Conservation (phyloP, 2,329 filamentous ascomycete genomes). For the Phaeosphaeria sp. region DNA sequence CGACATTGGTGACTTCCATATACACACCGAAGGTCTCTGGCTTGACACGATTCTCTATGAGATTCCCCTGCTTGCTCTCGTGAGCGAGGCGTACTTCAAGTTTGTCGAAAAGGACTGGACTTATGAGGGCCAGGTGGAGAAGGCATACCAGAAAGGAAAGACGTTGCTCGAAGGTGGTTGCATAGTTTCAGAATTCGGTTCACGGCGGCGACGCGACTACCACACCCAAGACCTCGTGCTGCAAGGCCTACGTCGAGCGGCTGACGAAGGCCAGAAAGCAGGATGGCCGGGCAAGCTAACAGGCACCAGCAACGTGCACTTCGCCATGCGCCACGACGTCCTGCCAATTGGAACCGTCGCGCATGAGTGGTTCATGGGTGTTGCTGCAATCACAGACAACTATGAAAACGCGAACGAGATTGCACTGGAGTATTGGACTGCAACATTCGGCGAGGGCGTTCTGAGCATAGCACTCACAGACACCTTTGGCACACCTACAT, state of each 20-base stretch:
- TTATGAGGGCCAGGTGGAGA: slow-evolving; percentile 84
- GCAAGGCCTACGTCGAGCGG: slow-evolving; percentile 80
- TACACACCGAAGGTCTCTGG: slow-evolving; percentile 84
- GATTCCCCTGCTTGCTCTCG: slow-evolving; percentile 88
- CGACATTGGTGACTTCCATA: slow-evolving; percentile 73
- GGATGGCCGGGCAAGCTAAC: slow-evolving; percentile 76
- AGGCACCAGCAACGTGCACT: slow-evolving; percentile 95
- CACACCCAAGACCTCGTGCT: slow-evolving; percentile 94
- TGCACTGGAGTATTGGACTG: slow-evolving; percentile 86
- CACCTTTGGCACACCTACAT: slow-evolving; percentile 91
- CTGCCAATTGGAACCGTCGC: slow-evolving; percentile 87
- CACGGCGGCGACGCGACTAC: slow-evolving; percentile 86
- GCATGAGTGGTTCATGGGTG: slow-evolving; percentile 99
- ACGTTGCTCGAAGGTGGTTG: slow-evolving; percentile 82
- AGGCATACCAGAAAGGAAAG: slow-evolving; percentile 81
- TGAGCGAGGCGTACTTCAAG: slow-evolving; percentile 96
- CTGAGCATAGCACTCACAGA: slow-evolving; percentile 91
- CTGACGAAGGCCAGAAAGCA: slow-evolving; percentile 70
- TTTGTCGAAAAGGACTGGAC: slow-evolving; percentile 95
- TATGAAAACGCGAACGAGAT: slow-evolving; percentile 85
- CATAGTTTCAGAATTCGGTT: slow-evolving; percentile 92
- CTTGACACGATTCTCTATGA: slow-evolving; percentile 97
- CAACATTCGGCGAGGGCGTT: slow-evolving; percentile 84
- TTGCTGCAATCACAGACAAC: slow-evolving; percentile 86
- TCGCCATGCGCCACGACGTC: slow-evolving; percentile 91